Conservation (phyloP, 257 asterid genomes). For the Nicotiana tomentosiformis region DNA sequence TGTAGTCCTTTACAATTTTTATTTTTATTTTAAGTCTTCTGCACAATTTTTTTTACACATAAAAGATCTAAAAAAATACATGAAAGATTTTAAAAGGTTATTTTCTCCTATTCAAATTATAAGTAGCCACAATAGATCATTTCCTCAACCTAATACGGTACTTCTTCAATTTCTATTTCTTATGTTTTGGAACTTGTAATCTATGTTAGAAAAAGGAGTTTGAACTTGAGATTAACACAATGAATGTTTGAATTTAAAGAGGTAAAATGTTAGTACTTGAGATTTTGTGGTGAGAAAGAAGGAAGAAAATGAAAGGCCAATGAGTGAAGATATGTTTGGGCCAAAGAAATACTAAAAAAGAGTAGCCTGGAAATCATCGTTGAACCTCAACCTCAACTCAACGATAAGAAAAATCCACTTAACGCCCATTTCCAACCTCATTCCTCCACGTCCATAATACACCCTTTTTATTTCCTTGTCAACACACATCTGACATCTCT, state of each 20-base stretch:
- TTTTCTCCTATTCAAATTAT: no score
- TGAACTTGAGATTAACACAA: not conserved
- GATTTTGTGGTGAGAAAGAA: not conserved
- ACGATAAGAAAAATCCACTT: slow-evolving; percentile 39
- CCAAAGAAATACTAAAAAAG: not conserved
- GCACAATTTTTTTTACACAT: no score
- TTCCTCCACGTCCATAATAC: slow-evolving; percentile 6
- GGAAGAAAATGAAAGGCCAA: not conserved
- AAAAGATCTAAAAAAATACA: no score
- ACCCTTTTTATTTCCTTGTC: not conserved
- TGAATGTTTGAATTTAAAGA: not conserved
- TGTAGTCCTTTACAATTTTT: no score
- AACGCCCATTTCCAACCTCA: slow-evolving; percentile 13
- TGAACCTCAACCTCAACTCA: slow-evolving; percentile 34
- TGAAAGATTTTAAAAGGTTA: no score
- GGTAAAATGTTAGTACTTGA: not conserved
- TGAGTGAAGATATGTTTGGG: not conserved
- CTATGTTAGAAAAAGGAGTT: no score
- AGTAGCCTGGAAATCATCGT: slow-evolving; percentile 25
- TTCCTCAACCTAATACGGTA: no score
- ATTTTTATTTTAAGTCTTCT: no score
- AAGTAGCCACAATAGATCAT: no score
- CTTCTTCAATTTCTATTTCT: no score
- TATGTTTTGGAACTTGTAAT: no score
- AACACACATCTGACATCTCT: not conserved